Conservation (phyloP, 1,284 basidiomycete species). For the Boletus semigastroideus region DNA sequence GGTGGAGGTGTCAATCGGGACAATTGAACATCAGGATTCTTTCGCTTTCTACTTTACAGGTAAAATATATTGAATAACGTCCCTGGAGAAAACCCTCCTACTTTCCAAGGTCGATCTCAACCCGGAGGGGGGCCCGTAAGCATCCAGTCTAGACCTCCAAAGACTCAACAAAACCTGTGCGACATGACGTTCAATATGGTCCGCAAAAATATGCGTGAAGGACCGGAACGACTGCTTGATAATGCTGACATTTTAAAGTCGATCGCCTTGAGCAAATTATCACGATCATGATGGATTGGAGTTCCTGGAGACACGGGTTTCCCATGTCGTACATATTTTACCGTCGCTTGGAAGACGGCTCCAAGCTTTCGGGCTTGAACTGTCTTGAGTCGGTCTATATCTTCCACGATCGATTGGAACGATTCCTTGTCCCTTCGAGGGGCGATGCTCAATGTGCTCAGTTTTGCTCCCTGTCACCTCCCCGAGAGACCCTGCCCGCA, state of each 20-base stretch:
- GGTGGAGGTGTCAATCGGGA: conserved; percentile 27
- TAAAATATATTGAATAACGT: conserved; percentile 1
- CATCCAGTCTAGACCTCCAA: neutral
- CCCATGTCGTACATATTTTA: conserved; percentile 29
- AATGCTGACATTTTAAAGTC: conserved; percentile 4
- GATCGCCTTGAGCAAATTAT: neutral
- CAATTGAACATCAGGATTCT: conserved; percentile 17
- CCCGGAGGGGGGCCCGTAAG: neutral
- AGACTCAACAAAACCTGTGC: conserved; percentile 1
- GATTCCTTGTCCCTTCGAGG: neutral
- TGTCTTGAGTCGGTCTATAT: too few species aligned
- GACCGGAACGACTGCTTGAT: conserved; percentile 1
- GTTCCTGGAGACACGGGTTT: neutral
- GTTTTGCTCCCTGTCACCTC: too few species aligned
- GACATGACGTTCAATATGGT: conserved; percentile 8
- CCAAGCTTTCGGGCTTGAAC: neutral
- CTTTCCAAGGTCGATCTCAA: conserved; percentile 10
- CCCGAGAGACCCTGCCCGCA: too few species aligned
- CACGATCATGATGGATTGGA: neutral
- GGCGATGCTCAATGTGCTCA: neutral
- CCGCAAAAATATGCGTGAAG: conserved; percentile 12
- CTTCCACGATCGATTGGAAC: conserved; percentile 28
- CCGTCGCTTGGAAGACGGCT: conserved; percentile 9
- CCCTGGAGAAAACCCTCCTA: neutral
- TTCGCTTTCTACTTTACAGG: conserved; percentile 12